Evolutionary conservation across 1,284 basidiomycete species (phyloP).

Genomic region (Neotropicomus parvogracilis): DNA sequence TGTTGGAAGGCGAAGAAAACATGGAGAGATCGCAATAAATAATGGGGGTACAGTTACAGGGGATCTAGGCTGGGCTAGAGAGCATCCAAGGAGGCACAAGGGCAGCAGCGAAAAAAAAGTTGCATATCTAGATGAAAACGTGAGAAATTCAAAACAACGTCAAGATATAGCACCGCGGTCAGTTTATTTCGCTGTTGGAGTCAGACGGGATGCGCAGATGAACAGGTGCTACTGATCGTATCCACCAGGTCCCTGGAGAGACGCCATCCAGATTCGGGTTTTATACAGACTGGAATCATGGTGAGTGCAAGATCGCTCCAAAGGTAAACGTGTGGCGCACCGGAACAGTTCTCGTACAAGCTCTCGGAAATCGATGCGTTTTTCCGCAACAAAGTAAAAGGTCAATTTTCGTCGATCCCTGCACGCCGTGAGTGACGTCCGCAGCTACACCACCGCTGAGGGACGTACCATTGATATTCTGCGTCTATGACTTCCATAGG

Average conservation of each 20-base stretch:
- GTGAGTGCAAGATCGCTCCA: not conserved
- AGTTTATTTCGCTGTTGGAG: constrained; percentile 12
- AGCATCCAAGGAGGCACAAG: constrained; percentile 15
- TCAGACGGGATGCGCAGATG: not conserved
- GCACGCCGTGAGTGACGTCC: constrained; percentile 4
- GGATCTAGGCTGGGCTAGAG: constrained; percentile 34
- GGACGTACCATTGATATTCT: constrained; percentile 94
- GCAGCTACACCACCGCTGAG: no score
- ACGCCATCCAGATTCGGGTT: constrained; percentile 76
- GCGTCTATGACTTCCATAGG: constrained; percentile 98
- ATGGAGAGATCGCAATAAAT: constrained; percentile 19
- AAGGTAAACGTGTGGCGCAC: constrained; percentile 34
- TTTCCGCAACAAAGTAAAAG: constrained; percentile 95
- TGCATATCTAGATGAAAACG: constrained; percentile 33
- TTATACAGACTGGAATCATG: constrained; percentile 58
- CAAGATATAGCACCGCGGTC: constrained; percentile 25
- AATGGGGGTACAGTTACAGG: constrained; percentile 31
- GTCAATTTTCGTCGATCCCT: constrained; percentile 97
- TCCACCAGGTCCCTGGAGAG: constrained; percentile 43
- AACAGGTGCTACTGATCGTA: constrained; percentile 36
- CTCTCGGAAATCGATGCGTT: constrained; percentile 95
- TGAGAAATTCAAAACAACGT: constrained; percentile 9
- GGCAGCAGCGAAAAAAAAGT: constrained; percentile 3
- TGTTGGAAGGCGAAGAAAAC: not conserved
- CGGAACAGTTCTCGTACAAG: constrained; percentile 90